These are phyloP conservation scores for Spongispora temasekensis DNA, from an alignment of 1,284 basidiomycete species.

Conservation along the genomic window DNA sequence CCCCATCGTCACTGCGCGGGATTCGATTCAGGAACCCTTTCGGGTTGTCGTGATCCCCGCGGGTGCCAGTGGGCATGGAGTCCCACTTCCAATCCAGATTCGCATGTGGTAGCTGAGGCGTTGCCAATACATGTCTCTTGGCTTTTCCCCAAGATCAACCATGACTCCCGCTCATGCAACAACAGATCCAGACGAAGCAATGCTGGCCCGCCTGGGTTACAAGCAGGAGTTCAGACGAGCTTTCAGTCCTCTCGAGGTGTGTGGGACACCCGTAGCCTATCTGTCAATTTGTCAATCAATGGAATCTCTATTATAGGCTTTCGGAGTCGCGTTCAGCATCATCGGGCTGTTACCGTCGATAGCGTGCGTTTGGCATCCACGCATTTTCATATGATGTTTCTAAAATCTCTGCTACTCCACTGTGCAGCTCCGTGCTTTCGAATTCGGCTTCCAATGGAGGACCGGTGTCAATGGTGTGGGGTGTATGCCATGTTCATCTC, in stretches of 20 bases:
- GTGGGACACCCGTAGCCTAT: too few relatives aligned
- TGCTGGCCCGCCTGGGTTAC: background rate
- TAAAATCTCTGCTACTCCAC: too few relatives aligned
- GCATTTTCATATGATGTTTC: too few relatives aligned
- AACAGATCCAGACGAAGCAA: background rate
- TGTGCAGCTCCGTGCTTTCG: background rate
- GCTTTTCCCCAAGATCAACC: too few relatives aligned
- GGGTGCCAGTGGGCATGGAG: too few relatives aligned
- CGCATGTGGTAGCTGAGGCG: too few relatives aligned
- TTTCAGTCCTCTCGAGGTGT: background rate
- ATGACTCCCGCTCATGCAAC: background rate
- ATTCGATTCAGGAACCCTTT: too few relatives aligned
- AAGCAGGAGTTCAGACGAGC: background rate
- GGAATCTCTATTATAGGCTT: conserved; percentile 22
- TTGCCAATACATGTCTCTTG: too few relatives aligned
- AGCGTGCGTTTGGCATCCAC: conserved; percentile 29
- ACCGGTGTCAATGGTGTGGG: background rate
- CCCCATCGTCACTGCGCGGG: too few relatives aligned
- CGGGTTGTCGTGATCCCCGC: too few relatives aligned
- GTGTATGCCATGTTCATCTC: background rate
- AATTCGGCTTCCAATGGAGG: background rate
- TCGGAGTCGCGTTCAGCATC: conserved; percentile 40
- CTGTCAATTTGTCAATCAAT: background rate
- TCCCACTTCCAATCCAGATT: too few relatives aligned
- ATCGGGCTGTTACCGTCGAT: conserved; percentile 47